Percentiles rank a stretch among this genome's conserved stretches.
phyloP scores from a whole-genome alignment of 306 rosid species.

The Trifolium pratense region DNA sequence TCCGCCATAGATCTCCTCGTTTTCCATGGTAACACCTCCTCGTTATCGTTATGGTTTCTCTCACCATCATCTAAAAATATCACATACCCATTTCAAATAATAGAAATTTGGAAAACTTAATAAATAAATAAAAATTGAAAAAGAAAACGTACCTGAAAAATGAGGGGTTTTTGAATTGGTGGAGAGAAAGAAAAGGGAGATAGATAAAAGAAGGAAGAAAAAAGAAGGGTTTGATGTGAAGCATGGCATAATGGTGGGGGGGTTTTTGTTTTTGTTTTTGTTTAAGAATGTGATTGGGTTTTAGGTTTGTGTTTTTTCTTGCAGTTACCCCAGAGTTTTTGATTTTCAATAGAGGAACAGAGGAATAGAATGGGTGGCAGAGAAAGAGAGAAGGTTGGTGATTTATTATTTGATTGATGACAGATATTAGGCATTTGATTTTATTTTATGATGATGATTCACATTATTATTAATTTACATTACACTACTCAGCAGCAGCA shows the following conservation, averaged over 20 bases:
- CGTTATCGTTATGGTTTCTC: slow-evolving; percentile 28
- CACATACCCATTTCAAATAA: background rate
- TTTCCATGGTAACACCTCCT: slow-evolving; percentile 57
- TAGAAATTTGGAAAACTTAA: no score
- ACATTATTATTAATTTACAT: no score
- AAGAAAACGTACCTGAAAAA: slow-evolving; percentile 42
- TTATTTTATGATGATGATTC: no score
- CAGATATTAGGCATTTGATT: no score
- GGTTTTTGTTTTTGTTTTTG: background rate
- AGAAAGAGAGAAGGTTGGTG: no score
- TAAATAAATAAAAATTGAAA: background rate
- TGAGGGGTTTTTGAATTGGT: slow-evolving; percentile 34
- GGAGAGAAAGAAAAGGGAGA: slow-evolving; percentile 35
- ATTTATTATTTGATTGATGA: no score
- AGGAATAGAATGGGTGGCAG: slow-evolving; percentile 45
- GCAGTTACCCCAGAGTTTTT: slow-evolving; percentile 44
- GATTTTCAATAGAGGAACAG: slow-evolving; percentile 34
- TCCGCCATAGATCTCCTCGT: slow-evolving; percentile 66
- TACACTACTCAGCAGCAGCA: no score
- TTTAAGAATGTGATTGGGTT: background rate
- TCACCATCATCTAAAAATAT: slow-evolving; percentile 29
- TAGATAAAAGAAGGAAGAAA: slow-evolving; percentile 25
- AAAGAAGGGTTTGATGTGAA: slow-evolving; percentile 38
- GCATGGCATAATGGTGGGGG: slow-evolving; percentile 45
- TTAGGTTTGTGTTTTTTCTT: slow-evolving; percentile 37